Evolutionary conservation across 768 basidiomycete genomes (phyloP).

Genomic region (Clitopilus passeckerianus): DNA sequence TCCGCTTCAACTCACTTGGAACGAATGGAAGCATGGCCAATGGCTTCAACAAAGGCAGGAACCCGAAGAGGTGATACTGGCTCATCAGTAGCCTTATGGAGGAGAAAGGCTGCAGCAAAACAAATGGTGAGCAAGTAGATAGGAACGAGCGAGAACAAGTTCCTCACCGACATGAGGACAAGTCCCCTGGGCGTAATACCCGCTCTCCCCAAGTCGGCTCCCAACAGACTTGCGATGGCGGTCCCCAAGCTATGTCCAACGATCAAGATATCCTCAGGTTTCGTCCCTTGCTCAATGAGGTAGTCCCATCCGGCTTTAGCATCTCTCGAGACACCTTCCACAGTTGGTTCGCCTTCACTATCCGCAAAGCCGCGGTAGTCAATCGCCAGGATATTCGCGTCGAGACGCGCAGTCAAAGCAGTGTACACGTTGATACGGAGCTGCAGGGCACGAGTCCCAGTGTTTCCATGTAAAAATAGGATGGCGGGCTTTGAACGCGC

Average conservation of each 20-base stretch:
- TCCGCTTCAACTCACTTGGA: conserved; percentile 44
- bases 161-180: conserved; percentile 39
- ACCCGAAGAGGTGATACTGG: conserved; percentile 58
- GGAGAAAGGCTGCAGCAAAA: conserved; percentile 41
- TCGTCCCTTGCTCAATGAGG: conserved; percentile 45
- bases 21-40: conserved; percentile 58
- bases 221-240: conserved; percentile 48
- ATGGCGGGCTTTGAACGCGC: conserved; percentile 44
- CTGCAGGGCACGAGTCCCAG: conserved; percentile 51
- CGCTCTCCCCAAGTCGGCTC: conserved; percentile 42
- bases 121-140: not conserved
- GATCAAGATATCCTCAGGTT: conserved; percentile 47
- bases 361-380: conserved; percentile 81
- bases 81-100: conserved; percentile 56
- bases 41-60: conserved; percentile 69
- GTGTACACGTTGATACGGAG: conserved; percentile 50
- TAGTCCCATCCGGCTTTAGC: conserved; percentile 64
- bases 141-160: not conserved
- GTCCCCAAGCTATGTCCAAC: conserved; percentile 79
- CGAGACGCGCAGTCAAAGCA: conserved; percentile 42
- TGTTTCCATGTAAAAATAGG: conserved; percentile 73
- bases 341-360: conserved; percentile 57
- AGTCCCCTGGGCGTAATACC: conserved; percentile 36
- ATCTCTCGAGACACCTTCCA: conserved; percentile 53
- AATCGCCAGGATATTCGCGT: conserved; percentile 56